Evolutionary conservation across 208 protist genomes (phyloP), one percentile per base, ranked within the genome.

Genomic region (Balamuthia mandrillaris): DNA sequence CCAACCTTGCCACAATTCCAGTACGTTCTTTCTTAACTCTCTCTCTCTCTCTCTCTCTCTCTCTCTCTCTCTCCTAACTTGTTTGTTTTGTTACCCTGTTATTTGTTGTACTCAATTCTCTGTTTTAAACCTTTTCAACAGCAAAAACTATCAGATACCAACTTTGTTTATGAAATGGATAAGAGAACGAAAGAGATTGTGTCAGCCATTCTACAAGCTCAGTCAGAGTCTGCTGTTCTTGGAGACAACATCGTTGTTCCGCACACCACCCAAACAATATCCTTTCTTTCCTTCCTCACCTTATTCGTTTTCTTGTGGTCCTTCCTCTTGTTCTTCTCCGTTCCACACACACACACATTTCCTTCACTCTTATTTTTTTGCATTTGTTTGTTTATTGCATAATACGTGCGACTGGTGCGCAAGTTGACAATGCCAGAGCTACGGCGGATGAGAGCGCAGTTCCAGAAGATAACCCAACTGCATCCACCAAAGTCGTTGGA

Each of bases 101-200:
- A 16, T 49, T 39, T 86, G 45, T 85, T 7, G 84, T 12, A 6
- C 16, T 58, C 3, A 78, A 21, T 72, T 66, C 51, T 54, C 27
- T 37, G 18, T 75, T 58, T 10, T 39, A 74, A 37, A 41, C 18
- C 5, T 29, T 21, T 27, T 18, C 31, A n/a, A 58, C 29, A 90
- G 37, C 58, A 90, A 79, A 12, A 45, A 31, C 9, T 86, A 24
- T 72, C 84, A 35, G 61, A 87, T 31, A 85, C 85, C 9, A 85
- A 88, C 24, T 88, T 90, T 61, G 74, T 91, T n/a, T 61, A 88
- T 47, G 87, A 90, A 45, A 29, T 90, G 21, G 89, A 87, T 56
- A 49, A 83, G 45, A 72, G 68, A 0, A 91, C 88, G 33, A 87
- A 91, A 65, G 81, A 83, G 9, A 85, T 91, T 35, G 68, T 87